Evolutionary conservation across 768 basidiomycete genomes (phyloP).

Genomic region (Tylopilus vinaceipallidus): DNA sequence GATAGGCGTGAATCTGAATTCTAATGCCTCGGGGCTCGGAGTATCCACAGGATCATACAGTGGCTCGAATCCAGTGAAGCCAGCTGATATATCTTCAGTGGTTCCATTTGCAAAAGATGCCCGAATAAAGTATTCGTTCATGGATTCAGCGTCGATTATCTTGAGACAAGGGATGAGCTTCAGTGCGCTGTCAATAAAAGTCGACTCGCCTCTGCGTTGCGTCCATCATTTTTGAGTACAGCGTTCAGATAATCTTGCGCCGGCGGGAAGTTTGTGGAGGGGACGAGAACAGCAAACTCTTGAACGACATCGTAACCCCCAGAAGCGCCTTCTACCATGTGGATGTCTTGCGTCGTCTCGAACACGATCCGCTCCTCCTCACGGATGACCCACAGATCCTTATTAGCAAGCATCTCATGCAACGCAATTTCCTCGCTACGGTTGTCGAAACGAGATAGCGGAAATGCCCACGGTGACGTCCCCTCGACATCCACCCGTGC

Average conservation of each 20-base stretch:
- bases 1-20: background rate
- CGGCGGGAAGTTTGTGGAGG: slow-evolving; percentile 22
- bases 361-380: slow-evolving; percentile 22
- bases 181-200: too few relatives aligned
- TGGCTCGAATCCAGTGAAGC: slow-evolving; percentile 7
- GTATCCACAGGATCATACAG: background rate
- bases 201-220: too few relatives aligned
- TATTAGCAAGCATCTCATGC: too few relatives aligned
- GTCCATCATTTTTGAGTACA: too few relatives aligned
- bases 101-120: slow-evolving; percentile 4
- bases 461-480: background rate
- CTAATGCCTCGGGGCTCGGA: background rate
- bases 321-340: background rate
- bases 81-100: slow-evolving; percentile 1
- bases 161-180: background rate
- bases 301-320: background rate
- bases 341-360: slow-evolving; percentile 10
- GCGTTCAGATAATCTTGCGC: background rate
- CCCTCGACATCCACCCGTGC: too few relatives aligned
- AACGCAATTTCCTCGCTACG: background rate
- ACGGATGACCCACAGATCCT: slow-evolving; percentile 13
- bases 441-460: background rate
- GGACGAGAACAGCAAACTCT: slow-evolving; percentile 18
- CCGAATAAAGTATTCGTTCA: slow-evolving; percentile 9
- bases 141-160: background rate